These are phyloP conservation scores for Pilaira anomala DNA, from an alignment of 192 early-diverging fungal species.

Conservation along the genomic window DNA sequence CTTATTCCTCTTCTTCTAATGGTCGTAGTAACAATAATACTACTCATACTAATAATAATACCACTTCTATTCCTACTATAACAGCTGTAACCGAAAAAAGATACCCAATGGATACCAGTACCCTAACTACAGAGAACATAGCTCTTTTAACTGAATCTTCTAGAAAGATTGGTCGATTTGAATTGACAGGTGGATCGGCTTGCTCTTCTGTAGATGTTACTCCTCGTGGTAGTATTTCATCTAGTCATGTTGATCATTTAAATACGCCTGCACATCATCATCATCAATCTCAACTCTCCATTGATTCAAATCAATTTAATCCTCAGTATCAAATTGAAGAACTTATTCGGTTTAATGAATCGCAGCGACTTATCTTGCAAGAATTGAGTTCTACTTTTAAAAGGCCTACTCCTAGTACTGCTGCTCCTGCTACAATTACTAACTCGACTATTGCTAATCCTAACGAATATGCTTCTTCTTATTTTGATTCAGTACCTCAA, in stretches of 20 bases:
- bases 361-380: slow-evolving; percentile 19
- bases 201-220: background rate
- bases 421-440: too few species aligned
- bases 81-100: too few species aligned
- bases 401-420: background rate
- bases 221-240: background rate
- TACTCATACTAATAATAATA: background rate
- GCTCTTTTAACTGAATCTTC: slow-evolving; percentile 15
- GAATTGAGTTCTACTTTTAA: slow-evolving; percentile 16
- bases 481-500: background rate
- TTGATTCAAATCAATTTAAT: background rate
- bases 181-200: slow-evolving; percentile 24
- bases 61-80: background rate
- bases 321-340: slow-evolving; percentile 20
- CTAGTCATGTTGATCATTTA: background rate
- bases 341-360: slow-evolving; percentile 22
- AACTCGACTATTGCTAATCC: too few species aligned
- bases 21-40: background rate
- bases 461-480: background rate
- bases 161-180: slow-evolving; percentile 32
- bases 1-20: slow-evolving; percentile 12
- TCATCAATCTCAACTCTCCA: background rate
- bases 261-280: background rate
- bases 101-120: too few species aligned
- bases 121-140: background rate